These are phyloP conservation scores for Spiromastix sp. DNA, from an alignment of 2,329 filamentous ascomycete species.

Conservation along the genomic window DNA sequence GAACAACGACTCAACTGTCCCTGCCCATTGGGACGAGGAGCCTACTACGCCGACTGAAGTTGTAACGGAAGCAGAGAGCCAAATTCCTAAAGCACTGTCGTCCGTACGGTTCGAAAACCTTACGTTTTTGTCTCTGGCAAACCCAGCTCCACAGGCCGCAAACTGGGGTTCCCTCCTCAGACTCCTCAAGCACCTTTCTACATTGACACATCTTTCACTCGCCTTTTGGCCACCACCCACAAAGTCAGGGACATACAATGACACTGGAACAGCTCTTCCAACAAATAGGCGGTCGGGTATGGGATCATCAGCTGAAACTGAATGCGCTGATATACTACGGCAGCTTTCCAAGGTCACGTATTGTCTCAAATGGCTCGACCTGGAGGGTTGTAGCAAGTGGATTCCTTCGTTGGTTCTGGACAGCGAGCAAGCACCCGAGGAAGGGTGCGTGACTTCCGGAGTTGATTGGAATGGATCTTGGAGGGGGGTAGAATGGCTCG, in stretches of 20 bases:
- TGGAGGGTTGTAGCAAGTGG: slow-evolving; percentile 51
- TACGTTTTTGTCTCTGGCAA: slow-evolving; percentile 48
- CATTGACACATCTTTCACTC: slow-evolving; percentile 51
- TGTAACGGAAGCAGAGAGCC: slow-evolving; percentile 8
- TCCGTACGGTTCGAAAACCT: slow-evolving; percentile 39
- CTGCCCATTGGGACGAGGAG: slow-evolving; percentile 7
- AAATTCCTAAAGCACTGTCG: slow-evolving; percentile 8
- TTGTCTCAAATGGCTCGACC: slow-evolving; percentile 51
- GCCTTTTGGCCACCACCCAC: slow-evolving; percentile 52
- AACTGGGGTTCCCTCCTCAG: slow-evolving; percentile 47
- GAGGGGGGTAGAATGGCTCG: slow-evolving; percentile 34
- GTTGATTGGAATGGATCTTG: slow-evolving; percentile 38
- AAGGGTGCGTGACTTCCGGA: slow-evolving; percentile 16
- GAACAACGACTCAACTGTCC: not conserved
- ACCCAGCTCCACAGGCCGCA: slow-evolving; percentile 32
- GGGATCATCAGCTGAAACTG: slow-evolving; percentile 42
- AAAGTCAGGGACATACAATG: slow-evolving; percentile 32
- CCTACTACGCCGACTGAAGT: slow-evolving; percentile 35
- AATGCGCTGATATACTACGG: slow-evolving; percentile 46
- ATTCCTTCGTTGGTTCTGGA: slow-evolving; percentile 37
- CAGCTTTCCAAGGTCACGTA: slow-evolving; percentile 46
- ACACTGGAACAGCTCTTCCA: slow-evolving; percentile 29
- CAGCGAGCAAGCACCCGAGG: slow-evolving; percentile 12
- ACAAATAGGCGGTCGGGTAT: slow-evolving; percentile 40
- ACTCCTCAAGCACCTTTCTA: slow-evolving; percentile 43